A percentile compares a stretch with the other conserved stretches of the same genome.
phyloP scores from a whole-genome alignment of 768 basidiomycete genomes.

The Amyloporia xantha region DNA sequence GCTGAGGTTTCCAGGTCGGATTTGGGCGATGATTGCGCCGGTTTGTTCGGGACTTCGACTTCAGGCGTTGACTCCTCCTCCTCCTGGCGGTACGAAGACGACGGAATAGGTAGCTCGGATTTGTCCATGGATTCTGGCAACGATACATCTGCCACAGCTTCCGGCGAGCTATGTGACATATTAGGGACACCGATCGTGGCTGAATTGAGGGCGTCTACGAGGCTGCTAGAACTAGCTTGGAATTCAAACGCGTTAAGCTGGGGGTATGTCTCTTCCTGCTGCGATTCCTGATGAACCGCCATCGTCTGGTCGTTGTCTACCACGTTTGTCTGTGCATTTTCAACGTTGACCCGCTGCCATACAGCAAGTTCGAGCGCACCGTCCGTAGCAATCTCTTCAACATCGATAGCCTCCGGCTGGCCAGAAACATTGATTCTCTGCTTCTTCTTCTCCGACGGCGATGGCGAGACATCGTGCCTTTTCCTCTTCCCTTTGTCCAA shows the following conservation, averaged over 20 bases:
- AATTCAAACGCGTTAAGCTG: not conserved
- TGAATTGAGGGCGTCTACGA: too few relatives aligned
- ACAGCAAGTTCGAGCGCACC: conserved; percentile 5
- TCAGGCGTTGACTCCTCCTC: too few relatives aligned
- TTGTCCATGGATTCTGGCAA: too few relatives aligned
- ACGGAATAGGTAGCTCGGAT: too few relatives aligned
- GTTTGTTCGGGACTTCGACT: too few relatives aligned
- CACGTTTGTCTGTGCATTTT: not conserved
- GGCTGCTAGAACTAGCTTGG: not conserved
- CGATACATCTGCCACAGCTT: too few relatives aligned
- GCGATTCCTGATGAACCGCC: not conserved
- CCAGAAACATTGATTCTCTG: conserved; percentile 2
- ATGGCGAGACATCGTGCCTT: not conserved
- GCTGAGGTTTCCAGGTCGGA: not conserved
- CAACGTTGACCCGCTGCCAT: not conserved
- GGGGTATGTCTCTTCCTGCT: not conserved
- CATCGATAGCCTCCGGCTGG: not conserved
- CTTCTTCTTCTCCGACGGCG: conserved; percentile 5
- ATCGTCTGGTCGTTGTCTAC: not conserved
- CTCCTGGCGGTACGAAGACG: too few relatives aligned
- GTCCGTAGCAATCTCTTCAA: conserved; percentile 2
- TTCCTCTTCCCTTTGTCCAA: not conserved
- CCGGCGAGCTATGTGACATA: too few relatives aligned
- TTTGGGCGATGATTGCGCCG: too few relatives aligned
- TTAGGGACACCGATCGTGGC: too few relatives aligned